phyloP scores from a whole-genome alignment of 768 basidiomycete species.

The Pleurotus tuoliensis region DNA sequence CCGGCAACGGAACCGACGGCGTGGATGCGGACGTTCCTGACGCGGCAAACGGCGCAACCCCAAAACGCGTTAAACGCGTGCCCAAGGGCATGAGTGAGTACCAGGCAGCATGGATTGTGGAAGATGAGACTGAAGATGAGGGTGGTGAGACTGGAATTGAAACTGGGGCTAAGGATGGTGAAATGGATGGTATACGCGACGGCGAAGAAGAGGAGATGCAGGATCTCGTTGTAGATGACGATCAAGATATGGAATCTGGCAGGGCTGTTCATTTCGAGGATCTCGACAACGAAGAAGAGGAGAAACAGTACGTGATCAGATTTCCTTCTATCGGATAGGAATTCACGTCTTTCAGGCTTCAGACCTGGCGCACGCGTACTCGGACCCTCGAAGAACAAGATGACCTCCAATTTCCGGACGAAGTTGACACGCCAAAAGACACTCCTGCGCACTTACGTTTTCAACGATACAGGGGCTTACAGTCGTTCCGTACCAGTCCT shows the following conservation, averaged over 20 bases:
- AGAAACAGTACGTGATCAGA: constrained; percentile 61
- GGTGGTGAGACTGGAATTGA: constrained; percentile 45
- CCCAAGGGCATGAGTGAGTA: constrained; percentile 97
- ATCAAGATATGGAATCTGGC: constrained; percentile 49
- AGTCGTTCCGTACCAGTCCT: constrained; percentile 90
- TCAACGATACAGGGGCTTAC: constrained; percentile 87
- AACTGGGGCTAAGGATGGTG: constrained; percentile 16
- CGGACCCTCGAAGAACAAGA: constrained; percentile 75
- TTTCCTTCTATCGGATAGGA: constrained; percentile 5
- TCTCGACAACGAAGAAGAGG: constrained; percentile 81
- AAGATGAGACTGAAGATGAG: constrained; percentile 68
- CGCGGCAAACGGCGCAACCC: constrained; percentile 69
- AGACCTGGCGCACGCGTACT: constrained; percentile 51
- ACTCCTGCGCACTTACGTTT: constrained; percentile 77
- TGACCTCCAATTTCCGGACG: constrained; percentile 90
- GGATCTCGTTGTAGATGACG: constrained; percentile 49
- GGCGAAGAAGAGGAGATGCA: constrained; percentile 58
- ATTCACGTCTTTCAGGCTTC: constrained; percentile 41
- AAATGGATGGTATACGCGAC: constrained; percentile 32
- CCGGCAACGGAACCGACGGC: constrained; percentile 21
- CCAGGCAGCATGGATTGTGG: constrained; percentile 95
- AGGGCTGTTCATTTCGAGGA: constrained; percentile 65
- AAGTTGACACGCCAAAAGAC: constrained; percentile 91
- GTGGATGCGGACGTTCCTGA: constrained; percentile 47
- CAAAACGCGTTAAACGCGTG: constrained; percentile 73